These are phyloP conservation scores for Friedmanniomyces endolithicus DNA, from an alignment of 495 filamentous ascomycete species.

Conservation along the genomic window DNA sequence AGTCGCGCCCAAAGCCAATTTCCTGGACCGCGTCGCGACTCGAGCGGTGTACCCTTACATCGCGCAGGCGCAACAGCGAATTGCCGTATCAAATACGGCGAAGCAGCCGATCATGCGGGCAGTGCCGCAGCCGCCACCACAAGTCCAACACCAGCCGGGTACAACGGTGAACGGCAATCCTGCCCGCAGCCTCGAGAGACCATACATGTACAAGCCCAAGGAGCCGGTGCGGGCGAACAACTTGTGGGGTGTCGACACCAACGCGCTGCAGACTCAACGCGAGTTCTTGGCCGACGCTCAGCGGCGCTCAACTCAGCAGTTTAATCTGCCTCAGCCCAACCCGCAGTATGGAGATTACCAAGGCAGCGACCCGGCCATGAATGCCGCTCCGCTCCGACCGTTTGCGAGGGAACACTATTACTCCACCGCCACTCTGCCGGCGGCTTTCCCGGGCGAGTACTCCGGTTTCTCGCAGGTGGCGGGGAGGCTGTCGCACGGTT, in stretches of 20 bases:
- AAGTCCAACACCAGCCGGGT: not conserved
- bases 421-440: slow-evolving; percentile 15
- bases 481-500: slow-evolving; percentile 6
- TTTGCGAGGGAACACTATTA: slow-evolving; percentile 20
- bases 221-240: slow-evolving; percentile 8
- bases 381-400: slow-evolving; percentile 5
- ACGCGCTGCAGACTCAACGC: slow-evolving; percentile 16
- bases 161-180: not conserved
- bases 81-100: not conserved
- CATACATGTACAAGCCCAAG: slow-evolving; percentile 31
- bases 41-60: slow-evolving; percentile 24
- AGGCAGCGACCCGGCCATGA: slow-evolving; percentile 1
- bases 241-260: slow-evolving; percentile 13
- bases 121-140: slow-evolving; percentile 1
- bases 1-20: slow-evolving; percentile 48
- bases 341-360: slow-evolving; percentile 1
- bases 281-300: slow-evolving; percentile 11
- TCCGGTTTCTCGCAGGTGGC: slow-evolving; percentile 10
- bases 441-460: slow-evolving; percentile 16
- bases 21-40: slow-evolving; percentile 46
- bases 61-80: not conserved
- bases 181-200: slow-evolving; percentile 13
- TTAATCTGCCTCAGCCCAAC: slow-evolving; percentile 3
- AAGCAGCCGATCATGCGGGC: slow-evolving; percentile 4
- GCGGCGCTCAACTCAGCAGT: slow-evolving; percentile 8